Evolutionary conservation across 495 filamentous ascomycete genomes (phyloP), one percentile per base, ranked within the genome.

Genomic region (Hypoxylon lenormandii): DNA sequence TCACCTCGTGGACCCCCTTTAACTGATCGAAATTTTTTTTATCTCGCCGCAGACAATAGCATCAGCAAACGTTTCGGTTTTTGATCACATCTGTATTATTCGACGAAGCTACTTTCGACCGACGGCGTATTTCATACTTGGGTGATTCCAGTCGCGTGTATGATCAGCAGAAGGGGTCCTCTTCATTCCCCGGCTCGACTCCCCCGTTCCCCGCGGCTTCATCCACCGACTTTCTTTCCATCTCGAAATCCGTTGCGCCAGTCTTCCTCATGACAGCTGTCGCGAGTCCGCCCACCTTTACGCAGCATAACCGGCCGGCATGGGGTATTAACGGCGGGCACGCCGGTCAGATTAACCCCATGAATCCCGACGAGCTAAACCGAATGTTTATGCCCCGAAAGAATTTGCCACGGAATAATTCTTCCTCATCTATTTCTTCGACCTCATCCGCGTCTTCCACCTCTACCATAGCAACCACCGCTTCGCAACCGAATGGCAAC

Each of bases 381-480:
- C 89, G 92, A 76, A 92, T 96, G 85, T 91, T 96, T 77, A 89
- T 91, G 85, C 88, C 91, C 66, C 90, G 91, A 66, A 96, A 95
- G 77, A 90, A 85, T 73, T 83, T 91, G 60, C 92, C 94, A 74
- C 88, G 94, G 76, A 87, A 89, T 56, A 94, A 92, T 80, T 96
- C 93, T 26, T 93, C 92, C 43, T 96, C 94, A 16, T 96, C 94
- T 13, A 81, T 92, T 67, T 82, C 89, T 55, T 93, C 91, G 40
- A 86, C 78, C 23, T 85, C 88, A 23, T 90, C 90, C n/a, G 82
- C 80, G 40, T 85, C 87, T 46, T 90, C 90, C 8, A 86, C 78
- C 22, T 83, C 87, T 58, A 91, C 90, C 21, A 80, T 82, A 53
- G 77, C 75, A 19, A 80, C 80, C 49, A 80, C 76, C 23, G 72